Evolutionary conservation across 306 rosid species (phyloP).

Genomic region (Vigna nakashimae): DNA sequence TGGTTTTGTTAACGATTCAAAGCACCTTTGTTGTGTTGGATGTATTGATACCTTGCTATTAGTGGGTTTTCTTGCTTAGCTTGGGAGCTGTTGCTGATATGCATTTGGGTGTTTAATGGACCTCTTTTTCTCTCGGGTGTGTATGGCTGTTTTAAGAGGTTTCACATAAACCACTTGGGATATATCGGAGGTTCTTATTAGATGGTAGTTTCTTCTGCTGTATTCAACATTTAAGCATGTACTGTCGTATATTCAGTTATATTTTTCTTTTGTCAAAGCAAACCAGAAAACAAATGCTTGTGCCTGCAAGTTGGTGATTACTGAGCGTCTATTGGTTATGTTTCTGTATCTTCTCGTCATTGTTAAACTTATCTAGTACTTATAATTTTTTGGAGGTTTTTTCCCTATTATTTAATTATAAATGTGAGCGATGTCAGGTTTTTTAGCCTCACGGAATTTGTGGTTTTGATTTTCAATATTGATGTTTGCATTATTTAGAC

Average conservation of each 20-base stretch:
- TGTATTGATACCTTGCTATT: slow-evolving; percentile 5
- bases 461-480: neutral
- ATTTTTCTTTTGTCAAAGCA: neutral
- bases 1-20: neutral
- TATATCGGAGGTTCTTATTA: neutral
- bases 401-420: neutral
- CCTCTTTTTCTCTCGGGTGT: neutral
- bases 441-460: neutral
- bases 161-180: neutral
- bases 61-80: neutral
- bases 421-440: neutral
- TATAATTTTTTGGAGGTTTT: neutral
- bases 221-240: neutral
- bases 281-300: neutral
- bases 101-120: slow-evolving; percentile 19
- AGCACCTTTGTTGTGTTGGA: neutral
- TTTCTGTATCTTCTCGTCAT: neutral
- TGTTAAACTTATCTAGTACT: neutral
- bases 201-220: neutral
- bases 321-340: neutral
- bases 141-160: slow-evolving; percentile 8
- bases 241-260: neutral
- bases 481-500: slow-evolving; percentile 3
- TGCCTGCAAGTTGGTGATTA: neutral
- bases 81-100: neutral